These are phyloP conservation scores for Lactuca saligna DNA, from an alignment of 129 eudicot genomes.

Conservation along the genomic window DNA sequence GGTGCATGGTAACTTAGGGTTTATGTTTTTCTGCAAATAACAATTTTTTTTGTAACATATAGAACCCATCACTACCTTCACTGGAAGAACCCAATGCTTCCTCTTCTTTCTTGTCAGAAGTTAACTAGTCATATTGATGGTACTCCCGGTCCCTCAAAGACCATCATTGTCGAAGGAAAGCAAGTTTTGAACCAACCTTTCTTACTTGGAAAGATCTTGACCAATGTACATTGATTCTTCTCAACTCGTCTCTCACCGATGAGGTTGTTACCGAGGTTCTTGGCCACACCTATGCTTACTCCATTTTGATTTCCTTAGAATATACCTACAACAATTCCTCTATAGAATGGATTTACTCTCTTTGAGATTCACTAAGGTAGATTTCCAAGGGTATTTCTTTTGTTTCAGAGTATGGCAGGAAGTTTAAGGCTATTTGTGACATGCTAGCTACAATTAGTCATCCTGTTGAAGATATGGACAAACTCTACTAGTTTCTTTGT, in stretches of 20 bases:
- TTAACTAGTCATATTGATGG: too few species aligned
- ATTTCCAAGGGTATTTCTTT: neutral
- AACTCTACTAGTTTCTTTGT: neutral
- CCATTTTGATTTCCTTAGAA: neutral
- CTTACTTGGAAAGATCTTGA: too few species aligned
- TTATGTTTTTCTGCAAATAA: too few species aligned
- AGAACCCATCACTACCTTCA: too few species aligned
- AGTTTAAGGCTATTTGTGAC: neutral
- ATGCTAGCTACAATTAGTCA: neutral
- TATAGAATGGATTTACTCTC: neutral
- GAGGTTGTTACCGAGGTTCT: neutral
- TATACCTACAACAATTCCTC: neutral
- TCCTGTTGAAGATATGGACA: neutral
- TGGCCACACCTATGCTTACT: neutral
- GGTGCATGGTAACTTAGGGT: too few species aligned
- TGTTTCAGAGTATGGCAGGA: neutral
- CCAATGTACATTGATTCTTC: too few species aligned
- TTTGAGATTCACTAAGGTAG: neutral
- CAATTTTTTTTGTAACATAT: too few species aligned
- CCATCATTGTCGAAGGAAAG: too few species aligned
- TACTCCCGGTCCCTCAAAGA: too few species aligned
- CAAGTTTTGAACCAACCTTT: too few species aligned
- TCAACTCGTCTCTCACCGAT: neutral
- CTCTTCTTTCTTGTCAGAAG: too few species aligned
- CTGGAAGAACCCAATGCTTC: too few species aligned